A percentile compares a stretch with the other conserved stretches of the same genome.
Evolutionary conservation across 169 alveolate species (phyloP).

Genomic region (Babesia bovis): DNA sequence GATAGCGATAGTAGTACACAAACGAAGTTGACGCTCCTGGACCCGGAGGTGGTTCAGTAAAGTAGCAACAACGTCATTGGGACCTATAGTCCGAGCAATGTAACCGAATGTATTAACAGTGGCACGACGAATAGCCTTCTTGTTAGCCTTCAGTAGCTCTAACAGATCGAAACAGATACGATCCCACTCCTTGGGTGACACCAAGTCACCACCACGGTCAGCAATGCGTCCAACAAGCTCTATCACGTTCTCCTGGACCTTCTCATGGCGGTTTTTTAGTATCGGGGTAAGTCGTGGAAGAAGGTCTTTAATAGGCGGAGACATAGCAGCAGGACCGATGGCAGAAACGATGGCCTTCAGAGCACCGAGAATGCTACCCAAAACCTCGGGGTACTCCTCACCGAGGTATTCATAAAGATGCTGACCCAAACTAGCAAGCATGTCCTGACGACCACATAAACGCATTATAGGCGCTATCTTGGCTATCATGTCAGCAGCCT

Average conservation of each 20-base stretch:
- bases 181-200: slow-evolving; percentile 99
- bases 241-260: slow-evolving; percentile 97
- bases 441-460: slow-evolving; percentile 95
- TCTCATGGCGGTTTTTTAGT: slow-evolving; percentile 98
- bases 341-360: slow-evolving; percentile 97
- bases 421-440: slow-evolving; percentile 96
- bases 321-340: slow-evolving; percentile 97
- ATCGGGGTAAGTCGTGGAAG: slow-evolving; percentile 99
- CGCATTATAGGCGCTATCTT: slow-evolving; percentile 95
- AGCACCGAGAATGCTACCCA: slow-evolving; percentile 97
- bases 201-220: slow-evolving; percentile 99
- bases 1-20: slow-evolving; percentile 96
- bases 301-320: slow-evolving; percentile 99
- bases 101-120: slow-evolving; percentile 99
- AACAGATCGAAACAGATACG: slow-evolving; percentile 98
- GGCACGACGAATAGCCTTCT: slow-evolving; percentile 95
- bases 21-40: slow-evolving; percentile 98
- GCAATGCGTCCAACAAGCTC: slow-evolving; percentile 98
- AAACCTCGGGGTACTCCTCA: slow-evolving; percentile 99
- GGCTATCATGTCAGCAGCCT: slow-evolving; percentile 98
- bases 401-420: slow-evolving; percentile 97
- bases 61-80: slow-evolving; percentile 97
- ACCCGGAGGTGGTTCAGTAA: slow-evolving; percentile 93
- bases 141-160: slow-evolving; percentile 94
- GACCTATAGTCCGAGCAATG: slow-evolving; percentile 99